These are phyloP conservation scores for Yarrowia sp. DNA, from an alignment of 805 yeast genomes.

Conservation along the genomic window DNA sequence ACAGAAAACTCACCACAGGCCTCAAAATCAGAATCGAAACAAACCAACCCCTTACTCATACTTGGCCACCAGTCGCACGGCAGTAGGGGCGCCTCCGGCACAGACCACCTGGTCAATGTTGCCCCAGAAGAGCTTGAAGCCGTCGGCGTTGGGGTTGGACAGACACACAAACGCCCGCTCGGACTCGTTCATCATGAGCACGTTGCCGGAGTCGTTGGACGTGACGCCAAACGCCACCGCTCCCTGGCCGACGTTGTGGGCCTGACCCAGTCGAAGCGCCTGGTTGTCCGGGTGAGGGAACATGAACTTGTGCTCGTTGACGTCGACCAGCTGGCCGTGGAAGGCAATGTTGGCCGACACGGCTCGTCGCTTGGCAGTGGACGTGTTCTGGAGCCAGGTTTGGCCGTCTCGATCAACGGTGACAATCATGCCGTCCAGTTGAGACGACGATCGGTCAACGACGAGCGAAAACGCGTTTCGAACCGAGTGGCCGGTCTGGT, in stretches of 20 bases:
- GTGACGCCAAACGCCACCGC: slow-evolving; percentile 17
- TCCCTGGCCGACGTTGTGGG: slow-evolving; percentile 14
- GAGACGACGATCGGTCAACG: slow-evolving; percentile 20
- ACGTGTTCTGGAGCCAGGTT: slow-evolving; percentile 20
- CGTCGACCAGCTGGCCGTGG: slow-evolving; percentile 29
- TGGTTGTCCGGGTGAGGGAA: slow-evolving; percentile 10
- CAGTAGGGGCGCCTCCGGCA: slow-evolving; percentile 22
- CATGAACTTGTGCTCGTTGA: slow-evolving; percentile 34
- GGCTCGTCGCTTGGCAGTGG: slow-evolving; percentile 25
- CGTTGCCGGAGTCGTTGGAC: slow-evolving; percentile 22
- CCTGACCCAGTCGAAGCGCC: background rate
- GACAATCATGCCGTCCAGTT: slow-evolving; percentile 26
- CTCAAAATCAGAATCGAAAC: background rate
- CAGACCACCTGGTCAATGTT: slow-evolving; percentile 29
- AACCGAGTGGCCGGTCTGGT: slow-evolving; percentile 24
- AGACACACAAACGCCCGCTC: slow-evolving; percentile 25
- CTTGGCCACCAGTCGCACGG: slow-evolving; percentile 11
- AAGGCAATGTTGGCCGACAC: slow-evolving; percentile 21
- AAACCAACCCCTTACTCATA: background rate
- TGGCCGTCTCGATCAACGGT: slow-evolving; percentile 12
- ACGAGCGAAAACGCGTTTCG: slow-evolving; percentile 9
- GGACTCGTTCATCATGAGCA: slow-evolving; percentile 27
- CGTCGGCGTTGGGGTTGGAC: slow-evolving; percentile 22
- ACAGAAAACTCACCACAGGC: background rate
- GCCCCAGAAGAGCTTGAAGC: slow-evolving; percentile 27